Evolutionary conservation across 176 grass and related monocot genomes (phyloP).

Genomic region (Zea mays): DNA sequence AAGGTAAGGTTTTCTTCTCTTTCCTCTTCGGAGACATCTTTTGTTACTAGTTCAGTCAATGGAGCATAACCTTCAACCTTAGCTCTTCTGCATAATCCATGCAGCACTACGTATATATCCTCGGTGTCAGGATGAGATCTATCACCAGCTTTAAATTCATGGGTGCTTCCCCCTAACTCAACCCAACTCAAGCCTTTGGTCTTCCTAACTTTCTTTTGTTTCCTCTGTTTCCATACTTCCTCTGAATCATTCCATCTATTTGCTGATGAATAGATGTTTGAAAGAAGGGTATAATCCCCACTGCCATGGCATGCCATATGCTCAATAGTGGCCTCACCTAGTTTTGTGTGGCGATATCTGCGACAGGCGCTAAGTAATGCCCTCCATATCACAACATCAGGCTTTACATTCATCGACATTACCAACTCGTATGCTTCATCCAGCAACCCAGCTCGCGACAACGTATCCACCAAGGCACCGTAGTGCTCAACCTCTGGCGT

Average conservation of each 20-base stretch:
- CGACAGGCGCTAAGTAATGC: conserved; percentile 63
- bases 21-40: conserved; percentile 72
- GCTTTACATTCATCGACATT: conserved; percentile 49
- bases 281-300: conserved; percentile 73
- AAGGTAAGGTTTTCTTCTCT: conserved; percentile 66
- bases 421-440: conserved; percentile 69
- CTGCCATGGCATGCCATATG: conserved; percentile 50
- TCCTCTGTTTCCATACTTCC: conserved; percentile 59
- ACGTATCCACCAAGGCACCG: conserved; percentile 66
- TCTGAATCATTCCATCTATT: conserved; percentile 62
- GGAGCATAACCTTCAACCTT: conserved; percentile 67
- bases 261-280: conserved; percentile 65
- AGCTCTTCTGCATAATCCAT: conserved; percentile 48
- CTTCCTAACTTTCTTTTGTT: conserved; percentile 58
- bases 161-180: conserved; percentile 48
- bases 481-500: conserved; percentile 60
- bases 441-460: conserved; percentile 57
- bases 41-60: conserved; percentile 59
- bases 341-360: conserved; percentile 42
- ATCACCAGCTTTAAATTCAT: conserved; percentile 70
- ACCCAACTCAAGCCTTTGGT: conserved; percentile 69
- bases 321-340: conserved; percentile 45
- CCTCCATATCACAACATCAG: conserved; percentile 73
- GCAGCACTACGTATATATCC: conserved; percentile 52
- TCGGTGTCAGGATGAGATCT: conserved; percentile 53